These are phyloP conservation scores for Russula virescens DNA, from an alignment of 768 basidiomycete species.

Conservation along the genomic window DNA sequence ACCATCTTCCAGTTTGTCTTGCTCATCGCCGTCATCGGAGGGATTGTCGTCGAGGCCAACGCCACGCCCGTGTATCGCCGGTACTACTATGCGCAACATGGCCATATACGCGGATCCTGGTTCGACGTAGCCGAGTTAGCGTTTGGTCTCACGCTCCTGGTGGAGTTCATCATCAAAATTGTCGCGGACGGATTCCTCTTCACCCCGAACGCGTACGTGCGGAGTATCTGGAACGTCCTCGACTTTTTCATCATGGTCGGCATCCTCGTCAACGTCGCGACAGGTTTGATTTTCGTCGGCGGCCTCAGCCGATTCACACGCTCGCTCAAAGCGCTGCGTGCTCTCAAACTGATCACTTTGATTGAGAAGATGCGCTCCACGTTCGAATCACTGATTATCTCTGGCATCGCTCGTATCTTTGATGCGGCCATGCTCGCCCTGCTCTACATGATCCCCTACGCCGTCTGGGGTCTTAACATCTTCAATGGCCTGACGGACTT, in stretches of 20 bases:
- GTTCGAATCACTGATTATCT: constrained; percentile 81
- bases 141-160: constrained; percentile 63
- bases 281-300: constrained; percentile 66
- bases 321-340: constrained; percentile 81
- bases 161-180: constrained; percentile 87
- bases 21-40: constrained; percentile 70
- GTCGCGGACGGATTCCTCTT: constrained; percentile 90
- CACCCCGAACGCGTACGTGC: constrained; percentile 86
- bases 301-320: constrained; percentile 79
- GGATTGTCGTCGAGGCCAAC: constrained; percentile 73
- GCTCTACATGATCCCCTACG: constrained; percentile 88
- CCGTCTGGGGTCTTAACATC: constrained; percentile 91
- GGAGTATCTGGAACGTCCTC: constrained; percentile 87
- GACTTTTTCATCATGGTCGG: constrained; percentile 83
- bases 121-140: constrained; percentile 76
- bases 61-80: constrained; percentile 84
- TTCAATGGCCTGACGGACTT: constrained; percentile 78
- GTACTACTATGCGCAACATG: constrained; percentile 56
- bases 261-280: constrained; percentile 66
- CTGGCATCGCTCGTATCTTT: constrained; percentile 76
- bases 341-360: constrained; percentile 84
- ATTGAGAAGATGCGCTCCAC: constrained; percentile 82
- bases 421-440: constrained; percentile 88
- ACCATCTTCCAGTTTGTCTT: constrained; percentile 71
- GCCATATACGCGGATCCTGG: constrained; percentile 67